phyloP scores from a whole-genome alignment of 2,329 filamentous ascomycete genomes.

The Cladophialophora bantiana region DNA sequence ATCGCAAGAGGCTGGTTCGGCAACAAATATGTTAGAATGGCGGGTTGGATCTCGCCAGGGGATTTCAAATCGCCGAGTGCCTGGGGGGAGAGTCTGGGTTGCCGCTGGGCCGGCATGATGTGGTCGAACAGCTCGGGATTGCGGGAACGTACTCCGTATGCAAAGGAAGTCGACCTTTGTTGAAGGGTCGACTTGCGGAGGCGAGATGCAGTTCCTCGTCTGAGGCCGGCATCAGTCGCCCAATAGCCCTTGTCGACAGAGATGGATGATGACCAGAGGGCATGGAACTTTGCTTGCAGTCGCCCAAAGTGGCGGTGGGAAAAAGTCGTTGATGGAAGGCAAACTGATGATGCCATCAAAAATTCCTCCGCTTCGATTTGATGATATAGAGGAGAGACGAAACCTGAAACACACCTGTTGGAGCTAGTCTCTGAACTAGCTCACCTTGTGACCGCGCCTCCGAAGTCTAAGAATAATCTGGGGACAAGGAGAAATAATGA shows the following conservation, averaged over 20 bases:
- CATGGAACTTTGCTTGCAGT: background rate
- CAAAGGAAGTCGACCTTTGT: background rate
- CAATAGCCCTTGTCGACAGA: too few species aligned
- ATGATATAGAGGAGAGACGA: conserved; percentile 1
- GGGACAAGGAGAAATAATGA: background rate
- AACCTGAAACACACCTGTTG: conserved; percentile 18
- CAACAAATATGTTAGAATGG: background rate
- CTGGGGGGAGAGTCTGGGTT: background rate
- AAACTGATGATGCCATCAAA: background rate
- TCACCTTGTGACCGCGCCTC: background rate
- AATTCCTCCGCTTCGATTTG: conserved; percentile 8
- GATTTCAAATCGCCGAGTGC: background rate
- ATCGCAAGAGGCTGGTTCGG: background rate
- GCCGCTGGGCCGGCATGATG: background rate
- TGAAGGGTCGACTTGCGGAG: background rate
- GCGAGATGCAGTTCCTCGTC: background rate
- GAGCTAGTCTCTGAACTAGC: conserved; percentile 1
- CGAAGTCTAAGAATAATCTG: background rate
- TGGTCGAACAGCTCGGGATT: background rate
- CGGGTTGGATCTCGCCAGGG: background rate
- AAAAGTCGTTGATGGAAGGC: background rate
- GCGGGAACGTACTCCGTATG: background rate
- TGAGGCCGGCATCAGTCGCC: background rate
- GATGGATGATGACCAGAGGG: background rate
- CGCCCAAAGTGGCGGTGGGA: background rate